Percentiles rank a stretch among this genome's conserved stretches.
Evolutionary conservation across 768 basidiomycete genomes (phyloP).

Genomic region (Boletus fagicola): DNA sequence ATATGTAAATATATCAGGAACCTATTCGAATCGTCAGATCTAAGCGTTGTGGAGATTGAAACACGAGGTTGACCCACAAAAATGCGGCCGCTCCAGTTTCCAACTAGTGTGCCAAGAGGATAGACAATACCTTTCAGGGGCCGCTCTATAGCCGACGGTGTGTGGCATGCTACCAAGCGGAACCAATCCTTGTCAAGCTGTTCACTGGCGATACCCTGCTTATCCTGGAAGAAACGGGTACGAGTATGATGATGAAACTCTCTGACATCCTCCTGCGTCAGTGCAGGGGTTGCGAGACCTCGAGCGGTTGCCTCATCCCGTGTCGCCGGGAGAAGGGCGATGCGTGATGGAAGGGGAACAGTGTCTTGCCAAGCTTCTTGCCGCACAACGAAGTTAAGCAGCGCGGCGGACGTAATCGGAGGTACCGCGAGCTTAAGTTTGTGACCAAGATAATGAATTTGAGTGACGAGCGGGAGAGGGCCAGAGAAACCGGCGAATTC

Average conservation of each 20-base stretch:
- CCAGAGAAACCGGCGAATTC: conserved; percentile 29
- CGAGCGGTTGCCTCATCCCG: conserved; percentile 34
- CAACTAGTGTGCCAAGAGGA: conserved; percentile 42
- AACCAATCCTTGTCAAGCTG: conserved; percentile 49
- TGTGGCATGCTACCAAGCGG: conserved; percentile 43
- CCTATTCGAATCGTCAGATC: conserved; percentile 23
- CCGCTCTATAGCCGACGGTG: conserved; percentile 35
- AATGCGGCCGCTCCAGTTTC: conserved; percentile 48
- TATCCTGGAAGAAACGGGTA: conserved; percentile 29
- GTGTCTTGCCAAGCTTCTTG: conserved; percentile 38
- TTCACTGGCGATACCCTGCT: conserved; percentile 23
- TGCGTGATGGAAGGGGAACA: conserved; percentile 22
- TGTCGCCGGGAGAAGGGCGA: conserved; percentile 33
- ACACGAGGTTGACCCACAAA: conserved; percentile 35
- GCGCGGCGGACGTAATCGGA: conserved; percentile 39
- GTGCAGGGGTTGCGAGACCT: conserved; percentile 32
- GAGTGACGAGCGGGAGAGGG: conserved; percentile 32
- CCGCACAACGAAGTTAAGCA: conserved; percentile 37
- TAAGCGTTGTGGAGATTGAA: conserved; percentile 15
- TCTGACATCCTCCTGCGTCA: conserved; percentile 38
- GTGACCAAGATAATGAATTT: conserved; percentile 42
- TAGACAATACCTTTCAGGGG: conserved; percentile 43
- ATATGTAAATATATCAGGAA: conserved; percentile 26
- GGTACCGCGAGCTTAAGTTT: conserved; percentile 42
- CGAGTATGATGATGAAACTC: conserved; percentile 40